Conservation (phyloP, 768 basidiomycete species). For the Lactarius deliciosus region DNA sequence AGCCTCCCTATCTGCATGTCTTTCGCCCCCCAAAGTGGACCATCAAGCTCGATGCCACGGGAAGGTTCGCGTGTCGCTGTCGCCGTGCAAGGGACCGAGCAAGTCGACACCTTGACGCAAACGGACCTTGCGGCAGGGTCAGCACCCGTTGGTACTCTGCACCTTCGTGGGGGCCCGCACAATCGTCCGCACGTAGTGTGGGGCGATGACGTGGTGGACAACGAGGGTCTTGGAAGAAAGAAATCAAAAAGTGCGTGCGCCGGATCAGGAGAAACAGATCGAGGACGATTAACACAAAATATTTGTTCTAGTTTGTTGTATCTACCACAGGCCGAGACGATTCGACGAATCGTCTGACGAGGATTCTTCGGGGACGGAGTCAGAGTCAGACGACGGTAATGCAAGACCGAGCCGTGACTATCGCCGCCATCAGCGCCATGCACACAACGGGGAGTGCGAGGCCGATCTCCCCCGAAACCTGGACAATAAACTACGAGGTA, state of each 20-base stretch:
- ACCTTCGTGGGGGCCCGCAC: conserved; percentile 19
- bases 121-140: conserved; percentile 1
- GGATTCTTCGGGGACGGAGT: conserved; percentile 49
- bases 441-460: conserved; percentile 9
- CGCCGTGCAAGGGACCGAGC: conserved; percentile 11
- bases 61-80: conserved; percentile 19
- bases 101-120: conserved; percentile 2
- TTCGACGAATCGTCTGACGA: conserved; percentile 85
- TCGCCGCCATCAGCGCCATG: conserved; percentile 5
- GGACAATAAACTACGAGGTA: conserved; percentile 4
- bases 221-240: conserved; percentile 86
- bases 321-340: conserved; percentile 79
- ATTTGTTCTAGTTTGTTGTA: conserved; percentile 81
- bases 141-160: conserved; percentile 5
- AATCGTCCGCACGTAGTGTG: conserved; percentile 62
- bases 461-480: not conserved
- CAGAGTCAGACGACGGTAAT: conserved; percentile 31
- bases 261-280: not conserved
- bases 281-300: not conserved
- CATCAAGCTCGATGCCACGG: conserved; percentile 15
- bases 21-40: conserved; percentile 2
- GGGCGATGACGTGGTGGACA: conserved; percentile 64
- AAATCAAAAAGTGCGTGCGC: conserved; percentile 62
- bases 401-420: conserved; percentile 8
- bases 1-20: conserved; percentile 5